These are phyloP conservation scores for Serendipita indica DNA, from an alignment of 768 basidiomycete genomes.

Conservation along the genomic window DNA sequence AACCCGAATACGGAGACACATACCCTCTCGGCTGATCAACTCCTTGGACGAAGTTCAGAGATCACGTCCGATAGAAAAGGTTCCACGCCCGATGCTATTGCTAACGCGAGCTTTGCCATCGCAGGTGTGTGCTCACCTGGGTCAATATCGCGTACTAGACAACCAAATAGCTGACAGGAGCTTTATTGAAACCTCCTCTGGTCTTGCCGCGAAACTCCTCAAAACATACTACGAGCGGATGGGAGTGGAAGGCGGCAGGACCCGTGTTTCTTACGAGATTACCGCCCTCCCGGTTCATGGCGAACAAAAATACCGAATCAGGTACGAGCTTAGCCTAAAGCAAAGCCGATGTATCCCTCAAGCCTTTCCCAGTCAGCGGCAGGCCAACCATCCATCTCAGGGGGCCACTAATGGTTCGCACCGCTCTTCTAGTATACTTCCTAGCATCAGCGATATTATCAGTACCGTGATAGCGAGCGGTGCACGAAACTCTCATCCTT, in stretches of 20 bases:
- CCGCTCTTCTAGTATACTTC: not conserved
- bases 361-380: slow-evolving; percentile 60
- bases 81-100: slow-evolving; percentile 10
- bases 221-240: slow-evolving; percentile 35
- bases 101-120: slow-evolving; percentile 14
- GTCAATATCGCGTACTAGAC: not conserved
- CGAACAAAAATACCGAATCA: slow-evolving; percentile 19
- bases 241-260: not conserved
- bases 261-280: not conserved
- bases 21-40: not conserved
- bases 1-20: not conserved
- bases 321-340: slow-evolving; percentile 41
- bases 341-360: slow-evolving; percentile 51
- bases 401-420: not conserved
- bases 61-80: not conserved
- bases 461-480: not conserved
- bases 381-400: not conserved
- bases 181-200: slow-evolving; percentile 70
- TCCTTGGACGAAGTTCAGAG: not conserved
- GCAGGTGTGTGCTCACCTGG: slow-evolving; percentile 10
- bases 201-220: slow-evolving; percentile 56
- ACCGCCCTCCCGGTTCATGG: not conserved
- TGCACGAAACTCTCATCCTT: slow-evolving; percentile 2
- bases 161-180: slow-evolving; percentile 44
- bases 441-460: not conserved